Conservation (phyloP, 108 stramenopile species). For the Conticribra weissflogii region DNA sequence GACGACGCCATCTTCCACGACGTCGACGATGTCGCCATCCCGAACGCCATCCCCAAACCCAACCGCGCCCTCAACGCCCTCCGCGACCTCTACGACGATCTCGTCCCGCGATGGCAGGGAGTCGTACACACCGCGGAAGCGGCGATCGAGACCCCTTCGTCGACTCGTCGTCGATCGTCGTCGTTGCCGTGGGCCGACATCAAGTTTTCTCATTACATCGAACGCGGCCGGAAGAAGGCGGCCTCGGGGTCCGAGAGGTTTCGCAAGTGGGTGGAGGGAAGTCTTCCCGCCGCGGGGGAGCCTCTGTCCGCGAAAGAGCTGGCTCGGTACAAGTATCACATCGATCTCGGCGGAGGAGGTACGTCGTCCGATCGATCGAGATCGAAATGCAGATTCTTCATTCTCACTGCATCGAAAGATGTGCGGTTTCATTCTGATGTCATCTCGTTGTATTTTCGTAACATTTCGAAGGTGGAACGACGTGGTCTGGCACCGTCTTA, state of each 20-base stretch:
- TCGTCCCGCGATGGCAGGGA: constrained; percentile 40
- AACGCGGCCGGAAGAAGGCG: not conserved
- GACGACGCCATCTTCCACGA: not conserved
- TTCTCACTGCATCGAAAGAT: too few relatives aligned
- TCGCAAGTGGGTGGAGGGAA: constrained; percentile 15
- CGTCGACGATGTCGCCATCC: not conserved
- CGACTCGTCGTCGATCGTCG: too few relatives aligned
- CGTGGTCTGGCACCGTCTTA: too few relatives aligned
- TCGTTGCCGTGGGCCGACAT: constrained; percentile 23
- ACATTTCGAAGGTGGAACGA: too few relatives aligned
- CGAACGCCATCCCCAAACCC: not conserved
- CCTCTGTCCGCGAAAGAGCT: constrained; percentile 9
- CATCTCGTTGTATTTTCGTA: too few relatives aligned
- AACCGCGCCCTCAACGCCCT: not conserved
- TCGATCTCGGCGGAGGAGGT: constrained; percentile 40
- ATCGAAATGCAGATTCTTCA: too few relatives aligned
- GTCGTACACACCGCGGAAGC: constrained; percentile 28
- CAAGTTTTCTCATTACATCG: constrained; percentile 20
- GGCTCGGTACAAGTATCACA: constrained; percentile 28
- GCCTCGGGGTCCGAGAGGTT: constrained; percentile 13
- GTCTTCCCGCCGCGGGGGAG: constrained; percentile 23
- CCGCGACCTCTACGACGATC: constrained; percentile 1
- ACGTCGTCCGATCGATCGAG: too few relatives aligned
- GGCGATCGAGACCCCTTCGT: not conserved
- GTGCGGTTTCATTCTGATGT: too few relatives aligned